Base-by-base conservation (phyloP, 305 asterid species). In the Nicotiana rustica region DNA sequence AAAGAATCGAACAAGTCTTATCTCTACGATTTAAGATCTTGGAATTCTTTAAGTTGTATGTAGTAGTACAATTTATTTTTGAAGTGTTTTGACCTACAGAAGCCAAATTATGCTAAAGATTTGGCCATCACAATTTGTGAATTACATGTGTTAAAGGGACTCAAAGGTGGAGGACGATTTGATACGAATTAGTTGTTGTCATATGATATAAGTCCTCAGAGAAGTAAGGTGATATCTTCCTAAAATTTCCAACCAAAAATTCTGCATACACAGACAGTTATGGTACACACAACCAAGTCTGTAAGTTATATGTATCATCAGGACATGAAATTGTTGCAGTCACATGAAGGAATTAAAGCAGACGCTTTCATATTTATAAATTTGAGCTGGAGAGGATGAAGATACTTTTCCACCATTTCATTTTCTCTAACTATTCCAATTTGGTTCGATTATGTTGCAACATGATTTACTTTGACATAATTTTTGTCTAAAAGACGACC, bases 31-130 rank as follows among this genome's bases (percentile, higher is more conserved):
- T 44, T 49, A 19, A 73, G 41, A 73, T 73, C 15, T 7, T 73
- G 64, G 78, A 25, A 73, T 49, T 47, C 79, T 25, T 47, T 25
- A 70, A 70, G 59, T 73, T 73, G 61, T 71, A 19, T 71, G 61
- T 44, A 47, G 13, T 71, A 71, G 14, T 71, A 21, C 38, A 10
- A 5, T 14, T 12, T 29, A 5, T 57, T 25, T 5, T 1, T 10
- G 5, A 12, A 65, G 44, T 65, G 19, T 6, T 65, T 31, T 35
- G 70, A 65, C 44, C 7, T 65, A 64, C 41, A 66, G 21, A 66
- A 2, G 19, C 12, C 73, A 14, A 31, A 33, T 29, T 67, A 15
- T 33, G 47, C 19, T 31, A 67, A 12, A 66, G 47, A 14, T 66
- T 67, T 64, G 13, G 38, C n/a, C 5, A 10, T 64, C 47, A 1